Percentiles rank a stretch among this genome's conserved stretches.
These are phyloP conservation scores for Emericellopsis atlantica DNA, from an alignment of 2,329 filamentous ascomycete species.

Conservation along the genomic window DNA sequence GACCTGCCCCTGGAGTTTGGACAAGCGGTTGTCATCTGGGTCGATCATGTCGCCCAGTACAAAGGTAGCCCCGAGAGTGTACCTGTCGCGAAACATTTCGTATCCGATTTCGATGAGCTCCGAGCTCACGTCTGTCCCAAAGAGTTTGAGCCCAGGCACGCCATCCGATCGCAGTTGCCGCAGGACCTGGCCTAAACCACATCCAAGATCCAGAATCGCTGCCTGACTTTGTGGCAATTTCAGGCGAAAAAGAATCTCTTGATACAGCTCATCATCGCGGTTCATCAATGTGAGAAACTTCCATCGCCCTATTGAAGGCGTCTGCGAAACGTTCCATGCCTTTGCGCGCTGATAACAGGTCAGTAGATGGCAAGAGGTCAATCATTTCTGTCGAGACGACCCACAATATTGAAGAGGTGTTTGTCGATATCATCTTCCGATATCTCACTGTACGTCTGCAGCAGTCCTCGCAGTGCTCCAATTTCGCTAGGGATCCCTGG, in stretches of 20 bases:
- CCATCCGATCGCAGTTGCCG: slow-evolving; percentile 38
- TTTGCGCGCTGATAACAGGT: slow-evolving; percentile 23
- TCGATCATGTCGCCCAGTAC: slow-evolving; percentile 37
- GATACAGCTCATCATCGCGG: slow-evolving; percentile 26
- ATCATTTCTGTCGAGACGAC: slow-evolving; percentile 2
- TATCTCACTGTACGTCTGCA: slow-evolving; percentile 24
- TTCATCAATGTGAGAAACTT: slow-evolving; percentile 32
- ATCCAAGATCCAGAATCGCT: slow-evolving; percentile 34
- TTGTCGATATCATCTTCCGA: slow-evolving; percentile 18
- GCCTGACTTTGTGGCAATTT: slow-evolving; percentile 22
- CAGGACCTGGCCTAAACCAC: slow-evolving; percentile 35
- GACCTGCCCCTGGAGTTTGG: slow-evolving; percentile 22
- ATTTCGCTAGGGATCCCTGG: slow-evolving; percentile 22
- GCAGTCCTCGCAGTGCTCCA: slow-evolving; percentile 19
- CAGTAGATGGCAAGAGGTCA: neutral
- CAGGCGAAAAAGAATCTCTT: slow-evolving; percentile 26
- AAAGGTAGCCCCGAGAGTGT: slow-evolving; percentile 31
- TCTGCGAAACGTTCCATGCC: slow-evolving; percentile 29
- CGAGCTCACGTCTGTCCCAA: slow-evolving; percentile 33
- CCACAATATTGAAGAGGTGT: slow-evolving; percentile 22
- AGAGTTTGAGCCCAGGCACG: slow-evolving; percentile 31
- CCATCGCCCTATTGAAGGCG: slow-evolving; percentile 35
- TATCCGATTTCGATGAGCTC: slow-evolving; percentile 46
- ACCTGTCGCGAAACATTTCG: slow-evolving; percentile 49
- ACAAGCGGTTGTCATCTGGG: slow-evolving; percentile 20